Percentiles rank a stretch among this genome's conserved stretches.
Conservation (phyloP, 768 basidiomycete species). For the Termitomyces sp. region DNA sequence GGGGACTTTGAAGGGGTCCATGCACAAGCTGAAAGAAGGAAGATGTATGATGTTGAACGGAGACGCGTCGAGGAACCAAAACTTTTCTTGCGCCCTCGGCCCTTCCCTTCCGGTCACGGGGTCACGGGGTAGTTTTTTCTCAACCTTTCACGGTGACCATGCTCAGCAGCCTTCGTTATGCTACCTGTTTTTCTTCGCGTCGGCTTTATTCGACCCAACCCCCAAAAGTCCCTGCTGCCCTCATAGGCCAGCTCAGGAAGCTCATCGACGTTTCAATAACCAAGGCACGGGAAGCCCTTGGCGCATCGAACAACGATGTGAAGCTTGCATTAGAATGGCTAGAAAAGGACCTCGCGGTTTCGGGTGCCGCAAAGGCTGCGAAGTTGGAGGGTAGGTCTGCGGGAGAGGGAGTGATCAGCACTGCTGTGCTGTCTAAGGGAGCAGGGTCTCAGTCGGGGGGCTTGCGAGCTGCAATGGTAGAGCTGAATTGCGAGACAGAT, state of each 20-base stretch:
- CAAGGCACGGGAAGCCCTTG: conserved; percentile 87
- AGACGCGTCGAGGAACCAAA: conserved; percentile 14
- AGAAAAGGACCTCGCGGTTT: conserved; percentile 62
- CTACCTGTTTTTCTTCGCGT: conserved; percentile 20
- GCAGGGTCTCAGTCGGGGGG: conserved; percentile 39
- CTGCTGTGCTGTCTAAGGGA: conserved; percentile 71
- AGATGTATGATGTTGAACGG: neutral
- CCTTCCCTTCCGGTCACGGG: conserved; percentile 8
- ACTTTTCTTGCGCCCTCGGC: conserved; percentile 4
- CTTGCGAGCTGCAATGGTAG: conserved; percentile 81
- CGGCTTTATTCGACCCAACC: conserved; percentile 50
- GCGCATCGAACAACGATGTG: conserved; percentile 69
- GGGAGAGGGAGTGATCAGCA: conserved; percentile 74
- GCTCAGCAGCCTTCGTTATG: conserved; percentile 14
- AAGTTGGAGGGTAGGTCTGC: conserved; percentile 78
- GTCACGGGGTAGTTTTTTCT: conserved; percentile 17
- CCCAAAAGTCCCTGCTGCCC: conserved; percentile 62
- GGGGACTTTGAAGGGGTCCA: conserved; percentile 58
- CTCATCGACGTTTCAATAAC: conserved; percentile 76
- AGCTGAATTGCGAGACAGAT: conserved; percentile 96
- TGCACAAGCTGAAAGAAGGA: conserved; percentile 12
- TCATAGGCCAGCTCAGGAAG: conserved; percentile 85
- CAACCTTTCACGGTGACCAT: conserved; percentile 11
- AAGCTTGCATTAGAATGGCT: conserved; percentile 78
- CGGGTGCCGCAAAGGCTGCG: conserved; percentile 76